Evolutionary conservation across 306 rosid genomes (phyloP).

Genomic region (Glycine tomentella): DNA sequence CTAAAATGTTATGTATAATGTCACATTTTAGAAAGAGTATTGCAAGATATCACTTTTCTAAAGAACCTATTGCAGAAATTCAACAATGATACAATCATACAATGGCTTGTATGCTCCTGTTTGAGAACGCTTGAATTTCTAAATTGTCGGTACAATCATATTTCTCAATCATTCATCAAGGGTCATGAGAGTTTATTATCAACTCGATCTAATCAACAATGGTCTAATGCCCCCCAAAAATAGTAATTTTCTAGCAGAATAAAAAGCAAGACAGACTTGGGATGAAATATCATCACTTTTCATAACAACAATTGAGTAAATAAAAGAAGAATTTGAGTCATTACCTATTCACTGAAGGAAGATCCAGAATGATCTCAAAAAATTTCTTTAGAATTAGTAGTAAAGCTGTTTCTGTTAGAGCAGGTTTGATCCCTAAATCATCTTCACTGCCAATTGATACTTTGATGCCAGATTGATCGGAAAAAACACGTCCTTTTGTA

Average conservation of each 20-base stretch:
- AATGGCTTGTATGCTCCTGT: neutral
- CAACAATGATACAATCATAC: neutral
- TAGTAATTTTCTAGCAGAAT: constrained; percentile 33
- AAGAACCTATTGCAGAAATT: constrained; percentile 23
- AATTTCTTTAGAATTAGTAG: constrained; percentile 72
- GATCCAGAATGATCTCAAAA: constrained; percentile 78
- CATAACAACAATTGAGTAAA: neutral
- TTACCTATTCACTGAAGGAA: constrained; percentile 92
- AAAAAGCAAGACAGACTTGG: constrained; percentile 18
- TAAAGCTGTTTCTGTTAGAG: constrained; percentile 81
- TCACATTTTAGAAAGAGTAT: constrained; percentile 15
- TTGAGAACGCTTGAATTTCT: neutral
- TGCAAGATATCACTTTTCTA: constrained; percentile 21
- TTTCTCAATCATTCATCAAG: constrained; percentile 20
- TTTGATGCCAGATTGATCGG: constrained; percentile 55
- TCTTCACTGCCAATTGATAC: constrained; percentile 55
- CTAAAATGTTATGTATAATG: constrained; percentile 2
- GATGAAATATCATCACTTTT: constrained; percentile 6
- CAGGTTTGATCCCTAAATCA: constrained; percentile 64
- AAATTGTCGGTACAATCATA: neutral
- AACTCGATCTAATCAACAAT: constrained; percentile 17
- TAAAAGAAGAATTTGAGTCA: neutral
- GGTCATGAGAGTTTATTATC: constrained; percentile 28
- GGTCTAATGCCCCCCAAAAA: neutral
- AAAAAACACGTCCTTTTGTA: constrained; percentile 64